Evolutionary conservation across 257 asterid species (phyloP), one percentile per base, ranked within the genome.

Genomic region (Solanum pimpinellifolium): DNA sequence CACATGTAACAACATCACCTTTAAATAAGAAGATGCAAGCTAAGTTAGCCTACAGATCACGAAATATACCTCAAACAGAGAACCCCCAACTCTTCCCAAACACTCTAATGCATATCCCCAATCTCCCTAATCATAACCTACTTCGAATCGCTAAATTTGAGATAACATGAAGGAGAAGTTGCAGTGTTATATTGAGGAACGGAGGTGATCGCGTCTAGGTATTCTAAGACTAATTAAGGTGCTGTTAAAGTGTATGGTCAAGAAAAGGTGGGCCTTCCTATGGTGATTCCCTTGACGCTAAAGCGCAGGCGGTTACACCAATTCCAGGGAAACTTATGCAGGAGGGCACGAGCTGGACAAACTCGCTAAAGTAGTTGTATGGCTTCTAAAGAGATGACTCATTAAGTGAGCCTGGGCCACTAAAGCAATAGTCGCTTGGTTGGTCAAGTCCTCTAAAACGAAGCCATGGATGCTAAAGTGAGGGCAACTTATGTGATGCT

Each of bases 261-360:
- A 16, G 3, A 52, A 52, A 52, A 16, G 10, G 0, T 8, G 10
- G 62, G 23, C 1, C 23, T 52, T 16, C 2, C 10, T 52, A 16
- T 2, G 23, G 62, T 6, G 23, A 16, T 6, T 4, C 62, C 62
- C 2, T 52, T 6, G 62, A 52, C 0, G 10, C 10, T 16, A 52
- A 16, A 52, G 10, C 1, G 4, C 1, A 52, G 0, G 9, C 1
- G 1, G 1, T 3, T 52, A 52, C 18, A 52, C 8, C 0, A 0
- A 52, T 52, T 16, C 8, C 2, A 52, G 0, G 62, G 23, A 52
- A 23, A 52, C 10, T 52, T 52, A 52, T 16, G 62, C 23, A 52
- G 4, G 21, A 49, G 9, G 59, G 21, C 21, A 3, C 21, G 0
- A 49, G 21, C 21, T 15, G 21, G 21, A 5, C 21, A 49, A 49